Evolutionary conservation across 176 grass and related monocot species (phyloP).

Genomic region (Neostapfia colusana): DNA sequence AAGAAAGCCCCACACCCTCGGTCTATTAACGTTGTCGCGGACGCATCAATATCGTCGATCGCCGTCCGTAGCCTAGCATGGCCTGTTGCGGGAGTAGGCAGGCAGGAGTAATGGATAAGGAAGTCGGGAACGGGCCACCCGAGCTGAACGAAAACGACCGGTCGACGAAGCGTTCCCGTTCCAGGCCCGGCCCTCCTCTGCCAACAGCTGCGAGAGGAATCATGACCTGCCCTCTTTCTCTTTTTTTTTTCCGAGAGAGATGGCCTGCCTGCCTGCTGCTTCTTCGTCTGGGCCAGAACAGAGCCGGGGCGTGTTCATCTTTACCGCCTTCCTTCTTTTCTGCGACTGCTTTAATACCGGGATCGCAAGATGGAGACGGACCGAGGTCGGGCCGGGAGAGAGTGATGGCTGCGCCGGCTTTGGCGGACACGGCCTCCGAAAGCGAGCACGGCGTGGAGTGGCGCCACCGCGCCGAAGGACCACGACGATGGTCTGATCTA

Average conservation of each 20-base stretch:
- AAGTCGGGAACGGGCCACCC: neutral
- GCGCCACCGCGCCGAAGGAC: neutral
- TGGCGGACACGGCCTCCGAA: conserved; percentile 33
- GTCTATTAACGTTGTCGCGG: conserved; percentile 6
- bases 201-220: neutral
- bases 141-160: neutral
- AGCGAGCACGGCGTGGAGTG: conserved; percentile 45
- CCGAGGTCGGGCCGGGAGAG: conserved; percentile 12
- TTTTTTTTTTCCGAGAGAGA: neutral
- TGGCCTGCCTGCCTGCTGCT: neutral
- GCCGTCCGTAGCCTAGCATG: neutral
- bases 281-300: neutral
- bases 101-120: neutral
- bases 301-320: neutral
- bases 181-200: neutral
- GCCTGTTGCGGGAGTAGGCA: conserved; percentile 5
- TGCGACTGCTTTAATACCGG: neutral
- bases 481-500: neutral
- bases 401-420: conserved; percentile 54
- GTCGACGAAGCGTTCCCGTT: neutral
- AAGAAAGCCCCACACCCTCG: neutral
- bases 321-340: neutral
- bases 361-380: conserved; percentile 40
- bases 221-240: neutral
- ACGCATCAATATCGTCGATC: neutral